Evolutionary conservation across 2,329 filamentous ascomycete species (phyloP).

Genomic region (Aspergillus awamori): DNA sequence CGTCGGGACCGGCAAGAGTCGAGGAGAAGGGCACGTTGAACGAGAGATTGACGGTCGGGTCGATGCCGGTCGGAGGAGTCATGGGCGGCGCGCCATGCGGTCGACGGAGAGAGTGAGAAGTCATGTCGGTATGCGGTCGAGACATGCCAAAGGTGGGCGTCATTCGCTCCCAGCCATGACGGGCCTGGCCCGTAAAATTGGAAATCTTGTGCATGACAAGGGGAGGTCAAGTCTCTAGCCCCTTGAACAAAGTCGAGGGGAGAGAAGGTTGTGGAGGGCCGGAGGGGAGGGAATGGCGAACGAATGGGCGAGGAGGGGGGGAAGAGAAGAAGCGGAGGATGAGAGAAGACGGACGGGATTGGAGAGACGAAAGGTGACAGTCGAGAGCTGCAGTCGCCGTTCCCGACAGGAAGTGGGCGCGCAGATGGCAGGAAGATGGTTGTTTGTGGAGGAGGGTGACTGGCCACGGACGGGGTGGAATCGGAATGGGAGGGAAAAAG

Average conservation of each 20-base stretch:
- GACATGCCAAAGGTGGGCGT: constrained; percentile 67
- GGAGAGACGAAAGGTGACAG: constrained; percentile 15
- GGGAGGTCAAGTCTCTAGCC: constrained; percentile 36
- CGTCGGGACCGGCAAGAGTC: constrained; percentile 86
- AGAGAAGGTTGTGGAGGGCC: constrained; percentile 29
- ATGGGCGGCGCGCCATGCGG: constrained; percentile 53
- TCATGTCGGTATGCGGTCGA: constrained; percentile 60
- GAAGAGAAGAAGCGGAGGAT: constrained; percentile 22
- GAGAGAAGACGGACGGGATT: constrained; percentile 19
- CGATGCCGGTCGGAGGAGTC: constrained; percentile 70
- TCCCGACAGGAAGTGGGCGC: constrained; percentile 38
- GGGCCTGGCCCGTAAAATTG: constrained; percentile 67
- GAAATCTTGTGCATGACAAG: constrained; percentile 67
- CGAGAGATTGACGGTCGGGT: constrained; percentile 83
- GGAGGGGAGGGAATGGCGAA: constrained; percentile 26
- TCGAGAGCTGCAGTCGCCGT: constrained; percentile 25
- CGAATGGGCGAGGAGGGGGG: constrained; percentile 10
- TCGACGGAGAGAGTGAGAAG: constrained; percentile 59
- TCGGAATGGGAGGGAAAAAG: constrained; percentile 30
- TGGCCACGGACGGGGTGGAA: constrained; percentile 18
- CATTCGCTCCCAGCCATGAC: constrained; percentile 70
- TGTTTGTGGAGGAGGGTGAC: constrained; percentile 13
- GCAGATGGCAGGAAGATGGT: constrained; percentile 29
- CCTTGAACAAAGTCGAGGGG: constrained; percentile 38
- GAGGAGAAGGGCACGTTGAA: constrained; percentile 98